These are phyloP conservation scores for Paradendryphiella salina DNA, from an alignment of 2,329 filamentous ascomycete genomes.

Conservation along the genomic window DNA sequence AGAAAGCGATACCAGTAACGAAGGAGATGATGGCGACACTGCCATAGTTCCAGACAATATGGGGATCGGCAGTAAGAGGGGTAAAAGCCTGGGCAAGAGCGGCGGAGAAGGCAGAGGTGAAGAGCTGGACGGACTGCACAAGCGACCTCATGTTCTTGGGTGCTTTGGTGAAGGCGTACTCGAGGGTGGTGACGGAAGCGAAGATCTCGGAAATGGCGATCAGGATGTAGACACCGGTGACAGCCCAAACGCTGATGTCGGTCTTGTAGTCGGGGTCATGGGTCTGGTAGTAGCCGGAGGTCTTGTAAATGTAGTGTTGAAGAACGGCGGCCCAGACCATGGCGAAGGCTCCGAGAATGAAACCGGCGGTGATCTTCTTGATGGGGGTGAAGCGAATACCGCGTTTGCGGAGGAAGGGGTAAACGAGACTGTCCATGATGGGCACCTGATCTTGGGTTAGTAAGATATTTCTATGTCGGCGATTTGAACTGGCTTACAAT, in stretches of 20 bases:
- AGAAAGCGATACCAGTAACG: constrained; percentile 39
- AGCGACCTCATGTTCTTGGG: constrained; percentile 63
- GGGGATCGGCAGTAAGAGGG: constrained; percentile 34
- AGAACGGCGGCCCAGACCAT: constrained; percentile 62
- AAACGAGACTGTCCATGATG: constrained; percentile 64
- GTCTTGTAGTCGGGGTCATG: constrained; percentile 45
- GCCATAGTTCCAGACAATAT: constrained; percentile 44
- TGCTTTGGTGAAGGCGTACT: constrained; percentile 75
- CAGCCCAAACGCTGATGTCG: constrained; percentile 59
- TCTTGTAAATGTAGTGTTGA: constrained; percentile 63
- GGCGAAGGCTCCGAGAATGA: constrained; percentile 65
- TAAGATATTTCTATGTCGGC: constrained; percentile 66
- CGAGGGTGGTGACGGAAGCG: constrained; percentile 68
- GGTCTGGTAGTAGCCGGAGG: constrained; percentile 53
- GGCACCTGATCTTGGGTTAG: constrained; percentile 22
- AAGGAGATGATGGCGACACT: constrained; percentile 44
- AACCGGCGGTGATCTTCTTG: constrained; percentile 73
- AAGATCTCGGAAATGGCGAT: constrained; percentile 65
- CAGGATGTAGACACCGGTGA: constrained; percentile 57
- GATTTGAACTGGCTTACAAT: constrained; percentile 60
- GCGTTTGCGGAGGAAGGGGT: constrained; percentile 66
- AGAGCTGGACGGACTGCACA: constrained; percentile 44
- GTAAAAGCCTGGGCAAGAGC: constrained; percentile 38
- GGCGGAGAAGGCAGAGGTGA: constrained; percentile 43
- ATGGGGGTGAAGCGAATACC: constrained; percentile 72